Conservation (phyloP, 306 rosid species). For the Glycine soja region DNA sequence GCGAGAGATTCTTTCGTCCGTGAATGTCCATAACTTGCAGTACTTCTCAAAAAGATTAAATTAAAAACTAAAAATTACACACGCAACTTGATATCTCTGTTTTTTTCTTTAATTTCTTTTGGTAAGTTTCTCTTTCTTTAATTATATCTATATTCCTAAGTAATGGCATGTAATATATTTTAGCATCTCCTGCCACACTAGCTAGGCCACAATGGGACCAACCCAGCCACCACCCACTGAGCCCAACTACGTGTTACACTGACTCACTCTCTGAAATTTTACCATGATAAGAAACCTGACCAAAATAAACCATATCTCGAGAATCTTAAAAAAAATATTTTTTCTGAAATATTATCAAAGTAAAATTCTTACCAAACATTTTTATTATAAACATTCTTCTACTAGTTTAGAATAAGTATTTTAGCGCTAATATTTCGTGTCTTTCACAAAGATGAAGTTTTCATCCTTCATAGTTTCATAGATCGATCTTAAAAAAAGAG, state of each 20-base stretch:
- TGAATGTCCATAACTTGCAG: conserved; percentile 53
- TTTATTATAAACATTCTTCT: too few species aligned
- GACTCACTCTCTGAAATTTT: conserved; percentile 50
- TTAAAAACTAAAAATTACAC: background rate
- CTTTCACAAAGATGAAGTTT: too few species aligned
- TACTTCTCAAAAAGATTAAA: conserved; percentile 10
- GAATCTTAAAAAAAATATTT: too few species aligned
- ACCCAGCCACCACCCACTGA: conserved; percentile 42
- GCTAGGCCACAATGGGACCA: conserved; percentile 31
- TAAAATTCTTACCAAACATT: too few species aligned
- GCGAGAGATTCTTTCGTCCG: conserved; percentile 64
- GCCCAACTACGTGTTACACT: conserved; percentile 58
- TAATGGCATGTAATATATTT: conserved; percentile 47
- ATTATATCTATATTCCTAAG: conserved; percentile 4
- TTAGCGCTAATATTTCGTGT: too few species aligned
- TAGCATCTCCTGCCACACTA: conserved; percentile 31
- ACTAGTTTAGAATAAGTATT: too few species aligned
- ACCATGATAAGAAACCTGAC: too few species aligned
- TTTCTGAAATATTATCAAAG: too few species aligned
- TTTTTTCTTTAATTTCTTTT: background rate
- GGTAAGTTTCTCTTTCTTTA: background rate
- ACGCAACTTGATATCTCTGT: background rate
- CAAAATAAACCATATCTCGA: too few species aligned
- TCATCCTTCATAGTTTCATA: too few species aligned
- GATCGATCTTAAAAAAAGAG: too few species aligned